These are phyloP conservation scores for Ophiostoma ips DNA, from an alignment of 2,329 filamentous ascomycete species.

Conservation along the genomic window DNA sequence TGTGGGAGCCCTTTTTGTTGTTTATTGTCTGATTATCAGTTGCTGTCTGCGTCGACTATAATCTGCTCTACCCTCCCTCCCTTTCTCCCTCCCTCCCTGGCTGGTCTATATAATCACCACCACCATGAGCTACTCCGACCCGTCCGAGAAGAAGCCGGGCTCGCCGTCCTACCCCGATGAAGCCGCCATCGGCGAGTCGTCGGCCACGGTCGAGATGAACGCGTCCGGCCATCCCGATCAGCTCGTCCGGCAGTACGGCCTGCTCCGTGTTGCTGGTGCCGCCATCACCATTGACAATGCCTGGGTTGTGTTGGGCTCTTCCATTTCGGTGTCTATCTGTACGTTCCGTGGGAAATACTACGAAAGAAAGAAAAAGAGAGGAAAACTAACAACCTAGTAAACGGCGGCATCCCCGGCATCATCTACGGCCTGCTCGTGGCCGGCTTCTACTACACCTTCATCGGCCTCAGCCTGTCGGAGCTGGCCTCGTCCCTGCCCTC, in stretches of 20 bases:
- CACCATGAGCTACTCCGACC: slow-evolving; percentile 1
- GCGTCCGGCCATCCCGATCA: slow-evolving; percentile 51
- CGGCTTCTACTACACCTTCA: slow-evolving; percentile 29
- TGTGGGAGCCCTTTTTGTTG: too few relatives aligned
- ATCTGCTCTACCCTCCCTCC: too few relatives aligned
- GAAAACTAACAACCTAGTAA: slow-evolving; percentile 18
- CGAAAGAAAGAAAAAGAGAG: too few relatives aligned
- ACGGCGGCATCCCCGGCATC: slow-evolving; percentile 28
- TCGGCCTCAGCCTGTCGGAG: slow-evolving; percentile 28
- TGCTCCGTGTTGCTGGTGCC: slow-evolving; percentile 44
- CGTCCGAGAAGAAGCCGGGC: not conserved
- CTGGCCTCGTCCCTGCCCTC: slow-evolving; percentile 48
- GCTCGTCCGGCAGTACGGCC: slow-evolving; percentile 46
- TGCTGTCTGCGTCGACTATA: too few relatives aligned
- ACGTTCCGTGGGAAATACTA: too few relatives aligned
- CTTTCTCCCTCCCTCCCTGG: too few relatives aligned
- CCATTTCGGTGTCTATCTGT: slow-evolving; percentile 39
- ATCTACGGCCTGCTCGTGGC: slow-evolving; percentile 30
- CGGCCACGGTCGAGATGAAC: slow-evolving; percentile 28
- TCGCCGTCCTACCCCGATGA: not conserved
- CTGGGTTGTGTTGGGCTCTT: slow-evolving; percentile 50
- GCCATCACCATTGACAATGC: slow-evolving; percentile 51
- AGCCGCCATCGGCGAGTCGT: not conserved
- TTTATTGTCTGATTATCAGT: too few relatives aligned
- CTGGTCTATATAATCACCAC: too few relatives aligned